A percentile compares a stretch with the other conserved stretches of the same genome.
phyloP scores from a whole-genome alignment of 2,329 filamentous ascomycete genomes.

The Arthrobotrys conoides region DNA sequence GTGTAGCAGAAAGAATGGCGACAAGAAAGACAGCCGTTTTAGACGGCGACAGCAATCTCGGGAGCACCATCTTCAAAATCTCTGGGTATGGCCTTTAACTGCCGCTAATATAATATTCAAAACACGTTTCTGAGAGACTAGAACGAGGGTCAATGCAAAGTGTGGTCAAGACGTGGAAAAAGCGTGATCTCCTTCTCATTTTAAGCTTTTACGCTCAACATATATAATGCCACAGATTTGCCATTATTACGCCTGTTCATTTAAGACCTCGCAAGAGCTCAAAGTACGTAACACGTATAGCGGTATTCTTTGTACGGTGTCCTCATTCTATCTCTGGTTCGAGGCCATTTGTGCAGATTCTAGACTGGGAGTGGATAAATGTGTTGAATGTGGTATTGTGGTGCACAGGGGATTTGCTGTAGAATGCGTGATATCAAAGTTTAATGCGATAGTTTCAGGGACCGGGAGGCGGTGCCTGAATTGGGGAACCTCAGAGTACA shows the following conservation, averaged over 20 bases:
- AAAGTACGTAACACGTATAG: constrained; percentile 51
- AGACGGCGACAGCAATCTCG: not conserved
- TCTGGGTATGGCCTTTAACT: constrained; percentile 7
- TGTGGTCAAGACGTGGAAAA: constrained; percentile 39
- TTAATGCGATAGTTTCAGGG: constrained; percentile 46
- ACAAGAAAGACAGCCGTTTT: not conserved
- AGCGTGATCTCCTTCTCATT: constrained; percentile 20
- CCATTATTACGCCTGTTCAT: not conserved
- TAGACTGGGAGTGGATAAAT: not conserved
- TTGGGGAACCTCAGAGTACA: not conserved
- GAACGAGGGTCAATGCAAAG: not conserved
- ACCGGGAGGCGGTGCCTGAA: constrained; percentile 1
- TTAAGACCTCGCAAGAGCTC: constrained; percentile 48
- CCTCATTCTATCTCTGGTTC: constrained; percentile 10
- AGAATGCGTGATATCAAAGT: constrained; percentile 51
- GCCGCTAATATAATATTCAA: not conserved
- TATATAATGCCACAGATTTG: not conserved
- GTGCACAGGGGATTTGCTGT: constrained; percentile 31
- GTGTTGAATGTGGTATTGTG: constrained; percentile 58
- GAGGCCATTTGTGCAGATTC: constrained; percentile 42
- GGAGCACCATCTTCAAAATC: constrained; percentile 10
- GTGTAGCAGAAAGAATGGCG: constrained; percentile 16
- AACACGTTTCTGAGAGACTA: constrained; percentile 37
- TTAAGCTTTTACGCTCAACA: not conserved
- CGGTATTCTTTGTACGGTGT: not conserved